Base-by-base conservation (phyloP, 805 yeast genomes). In the Komagataella kurtzmanii region DNA sequence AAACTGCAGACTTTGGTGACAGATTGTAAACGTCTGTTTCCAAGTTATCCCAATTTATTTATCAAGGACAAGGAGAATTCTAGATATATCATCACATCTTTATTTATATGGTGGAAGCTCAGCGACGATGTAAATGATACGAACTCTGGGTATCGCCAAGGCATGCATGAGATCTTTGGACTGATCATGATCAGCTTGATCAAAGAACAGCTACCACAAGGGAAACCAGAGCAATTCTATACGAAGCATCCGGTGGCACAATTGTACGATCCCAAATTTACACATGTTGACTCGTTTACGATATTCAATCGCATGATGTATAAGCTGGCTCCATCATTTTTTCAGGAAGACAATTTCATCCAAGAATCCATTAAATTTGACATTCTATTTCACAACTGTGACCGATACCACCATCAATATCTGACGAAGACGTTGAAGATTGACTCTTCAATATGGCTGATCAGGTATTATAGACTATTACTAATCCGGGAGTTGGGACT, bases 401-500 rank as follows among this genome's bases (percentile, higher is more conserved):
- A 78, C 58, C 76, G 73, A 54, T 62, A 74, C 45, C 70, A 74
- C 36, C 77, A 75, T 56, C 72, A 73, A 57, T 68, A 68, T 50
- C 60, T 76, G 48, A 64, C 70, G 43, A 71, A 69, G 46, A 75
- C 73, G 57, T 60, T 76, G 36, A 69, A 68, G 53, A 59, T 77
- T 4, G 81, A 77, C 54, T 69, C 78, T 2, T 76, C 76, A 50
- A 66, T 78, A 46, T 78, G 82, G 82, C 65, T 76, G 23, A 73
- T 78, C n/a, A 58, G 83, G 47, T 78, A 73, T 61, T 68, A 74
- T 24, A 61, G 81, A 23, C 62, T 78, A 43, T 54, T 77, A 3
- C 61, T 76, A 17, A 63, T 72, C 6, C 61, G 83, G 50, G 83
- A 78, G 55, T 59, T 78, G 24, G 80, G 78, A 1, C 52, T 68